phyloP scores from a whole-genome alignment of 768 basidiomycete species.

The Tremella fuciformis region DNA sequence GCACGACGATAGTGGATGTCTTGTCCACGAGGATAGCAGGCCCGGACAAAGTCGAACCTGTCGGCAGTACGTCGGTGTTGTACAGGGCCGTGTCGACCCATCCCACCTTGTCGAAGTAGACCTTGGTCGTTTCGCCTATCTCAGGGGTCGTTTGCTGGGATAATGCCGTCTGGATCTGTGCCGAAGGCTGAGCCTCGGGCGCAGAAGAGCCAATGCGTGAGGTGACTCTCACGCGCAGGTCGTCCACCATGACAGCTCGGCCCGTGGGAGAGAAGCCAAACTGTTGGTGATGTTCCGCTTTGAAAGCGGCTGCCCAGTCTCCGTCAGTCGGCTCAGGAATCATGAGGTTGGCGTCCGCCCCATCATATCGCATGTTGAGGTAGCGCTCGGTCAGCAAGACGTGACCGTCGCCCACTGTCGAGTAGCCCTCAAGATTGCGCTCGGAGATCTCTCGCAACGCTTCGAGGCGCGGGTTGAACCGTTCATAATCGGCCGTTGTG shows the following conservation, averaged over 20 bases:
- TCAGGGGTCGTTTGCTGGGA: slow-evolving; percentile 9
- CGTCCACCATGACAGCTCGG: slow-evolving; percentile 81
- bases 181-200: neutral
- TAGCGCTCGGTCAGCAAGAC: slow-evolving; percentile 71
- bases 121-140: neutral
- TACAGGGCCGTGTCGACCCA: neutral
- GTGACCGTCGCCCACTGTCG: no score
- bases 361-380: slow-evolving; percentile 48
- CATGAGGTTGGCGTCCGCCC: slow-evolving; percentile 79
- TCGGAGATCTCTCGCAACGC: no score
- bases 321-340: slow-evolving; percentile 50
- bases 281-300: slow-evolving; percentile 72
- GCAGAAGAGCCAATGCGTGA: slow-evolving; percentile 62
- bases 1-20: slow-evolving; percentile 77
- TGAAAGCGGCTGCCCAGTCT: slow-evolving; percentile 79
- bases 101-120: neutral
- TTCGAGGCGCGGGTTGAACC: neutral
- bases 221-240: slow-evolving; percentile 73
- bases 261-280: slow-evolving; percentile 88
- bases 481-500: slow-evolving; percentile 46
- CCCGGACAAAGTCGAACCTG: slow-evolving; percentile 71
- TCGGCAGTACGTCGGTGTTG: slow-evolving; percentile 51
- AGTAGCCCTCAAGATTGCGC: no score
- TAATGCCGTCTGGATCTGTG: no score
- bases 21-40: slow-evolving; percentile 91